A percentile compares a stretch with the other conserved stretches of the same genome.
Evolutionary conservation across 163 green algal species (phyloP).

Genomic region (Chloroidium sp.): DNA sequence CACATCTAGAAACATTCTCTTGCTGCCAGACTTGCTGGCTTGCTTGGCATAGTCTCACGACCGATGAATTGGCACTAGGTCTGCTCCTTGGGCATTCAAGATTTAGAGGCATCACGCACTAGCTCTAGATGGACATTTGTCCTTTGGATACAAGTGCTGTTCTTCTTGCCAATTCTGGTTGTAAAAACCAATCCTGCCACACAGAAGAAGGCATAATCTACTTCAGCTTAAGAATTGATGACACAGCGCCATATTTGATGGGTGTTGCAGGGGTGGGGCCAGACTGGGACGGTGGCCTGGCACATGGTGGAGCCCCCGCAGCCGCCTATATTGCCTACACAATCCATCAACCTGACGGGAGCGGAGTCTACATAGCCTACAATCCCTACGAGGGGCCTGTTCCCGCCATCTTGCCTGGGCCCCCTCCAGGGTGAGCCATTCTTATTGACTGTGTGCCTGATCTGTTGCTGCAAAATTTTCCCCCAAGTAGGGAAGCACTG

Average conservation of each 20-base stretch:
- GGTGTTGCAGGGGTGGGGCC: background rate
- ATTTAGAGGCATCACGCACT: no score
- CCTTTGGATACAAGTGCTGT: no score
- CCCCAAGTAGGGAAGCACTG: background rate
- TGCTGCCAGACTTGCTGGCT: no score
- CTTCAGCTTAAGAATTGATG: background rate
- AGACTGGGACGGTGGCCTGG: conserved; percentile 2
- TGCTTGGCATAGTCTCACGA: no score
- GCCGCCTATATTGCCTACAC: background rate
- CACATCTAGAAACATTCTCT: no score
- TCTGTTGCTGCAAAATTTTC: background rate
- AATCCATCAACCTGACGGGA: background rate
- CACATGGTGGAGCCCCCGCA: background rate
- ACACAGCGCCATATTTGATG: background rate
- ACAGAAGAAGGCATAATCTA: background rate
- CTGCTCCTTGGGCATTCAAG: no score
- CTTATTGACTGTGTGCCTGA: background rate
- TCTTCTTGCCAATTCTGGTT: background rate
- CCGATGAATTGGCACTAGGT: no score
- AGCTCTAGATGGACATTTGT: no score
- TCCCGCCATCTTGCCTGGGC: background rate
- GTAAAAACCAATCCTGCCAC: background rate
- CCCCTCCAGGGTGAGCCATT: background rate
- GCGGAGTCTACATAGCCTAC: conserved; percentile 1
- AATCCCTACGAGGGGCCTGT: background rate